Percentiles rank a stretch among this genome's conserved stretches.
phyloP scores from a whole-genome alignment of 2,329 filamentous ascomycete genomes.

The Dothidotthia symphoricarpi region DNA sequence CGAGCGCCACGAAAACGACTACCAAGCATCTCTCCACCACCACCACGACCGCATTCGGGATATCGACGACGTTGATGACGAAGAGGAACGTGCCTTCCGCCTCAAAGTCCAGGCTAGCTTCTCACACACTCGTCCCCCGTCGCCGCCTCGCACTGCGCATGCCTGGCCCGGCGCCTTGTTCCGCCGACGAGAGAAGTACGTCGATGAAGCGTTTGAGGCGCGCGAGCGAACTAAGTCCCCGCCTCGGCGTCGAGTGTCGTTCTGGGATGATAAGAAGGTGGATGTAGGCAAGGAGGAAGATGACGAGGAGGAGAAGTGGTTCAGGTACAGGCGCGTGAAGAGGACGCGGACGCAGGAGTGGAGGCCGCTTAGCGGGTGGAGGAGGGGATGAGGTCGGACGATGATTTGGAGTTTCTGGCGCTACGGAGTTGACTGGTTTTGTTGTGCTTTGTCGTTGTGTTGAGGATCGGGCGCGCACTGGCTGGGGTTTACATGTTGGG shows the following conservation, averaged over 20 bases:
- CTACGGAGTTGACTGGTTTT: too few species aligned
- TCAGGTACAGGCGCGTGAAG: conserved; percentile 24
- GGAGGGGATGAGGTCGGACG: conserved; percentile 7
- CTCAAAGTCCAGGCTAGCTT: conserved; percentile 24
- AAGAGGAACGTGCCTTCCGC: conserved; percentile 24
- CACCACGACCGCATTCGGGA: conserved; percentile 6
- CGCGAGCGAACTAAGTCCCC: conserved; percentile 18
- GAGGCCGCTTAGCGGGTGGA: conserved; percentile 29
- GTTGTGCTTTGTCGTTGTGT: too few species aligned
- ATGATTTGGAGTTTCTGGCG: too few species aligned
- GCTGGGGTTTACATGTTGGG: too few species aligned
- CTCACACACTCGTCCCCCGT: conserved; percentile 14
- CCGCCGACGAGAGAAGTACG: conserved; percentile 25
- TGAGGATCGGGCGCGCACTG: too few species aligned
- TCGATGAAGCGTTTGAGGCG: conserved; percentile 28
- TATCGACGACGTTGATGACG: conserved; percentile 8
- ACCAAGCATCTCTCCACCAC: conserved; percentile 4
- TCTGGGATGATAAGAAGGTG: conserved; percentile 14
- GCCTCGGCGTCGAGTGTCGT: conserved; percentile 9
- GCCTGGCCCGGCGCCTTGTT: conserved; percentile 24
- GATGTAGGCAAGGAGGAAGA: conserved; percentile 6
- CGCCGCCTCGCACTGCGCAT: conserved; percentile 8
- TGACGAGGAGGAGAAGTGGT: conserved; percentile 24
- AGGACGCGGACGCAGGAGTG: conserved; percentile 33
- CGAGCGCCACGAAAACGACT: conserved; percentile 6